phyloP scores from a whole-genome alignment of 1,284 basidiomycete genomes.

The Flammula alnicola region DNA sequence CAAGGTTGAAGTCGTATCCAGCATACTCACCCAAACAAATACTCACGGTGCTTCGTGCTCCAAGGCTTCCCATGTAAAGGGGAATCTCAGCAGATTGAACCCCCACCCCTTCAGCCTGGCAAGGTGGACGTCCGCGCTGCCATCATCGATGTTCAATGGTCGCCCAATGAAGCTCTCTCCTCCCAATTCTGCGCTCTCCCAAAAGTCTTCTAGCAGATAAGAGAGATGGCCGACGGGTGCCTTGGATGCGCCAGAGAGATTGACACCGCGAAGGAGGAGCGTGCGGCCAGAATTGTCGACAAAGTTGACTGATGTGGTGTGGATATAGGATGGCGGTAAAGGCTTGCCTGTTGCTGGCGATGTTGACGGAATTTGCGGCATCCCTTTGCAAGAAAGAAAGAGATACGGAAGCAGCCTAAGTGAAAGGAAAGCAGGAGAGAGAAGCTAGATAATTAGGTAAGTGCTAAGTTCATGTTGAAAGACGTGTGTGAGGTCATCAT shows the following conservation, averaged over 20 bases:
- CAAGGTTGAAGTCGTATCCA: background rate
- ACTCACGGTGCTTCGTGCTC: slow-evolving; percentile 95
- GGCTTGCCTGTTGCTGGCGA: slow-evolving; percentile 75
- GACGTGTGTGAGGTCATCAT: slow-evolving; percentile 2
- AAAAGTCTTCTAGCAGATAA: slow-evolving; percentile 77
- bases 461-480: no score
- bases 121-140: slow-evolving; percentile 88
- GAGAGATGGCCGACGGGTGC: slow-evolving; percentile 77
- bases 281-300: slow-evolving; percentile 86
- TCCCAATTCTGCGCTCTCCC: slow-evolving; percentile 83
- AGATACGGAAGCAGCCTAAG: slow-evolving; percentile 3
- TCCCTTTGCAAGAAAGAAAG: slow-evolving; percentile 27
- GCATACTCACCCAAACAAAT: slow-evolving; percentile 1
- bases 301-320: slow-evolving; percentile 77
- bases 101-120: slow-evolving; percentile 90
- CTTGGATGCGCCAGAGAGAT: slow-evolving; percentile 90
- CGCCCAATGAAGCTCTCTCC: slow-evolving; percentile 75
- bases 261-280: slow-evolving; percentile 89
- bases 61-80: slow-evolving; percentile 93
- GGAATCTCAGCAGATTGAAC: slow-evolving; percentile 92
- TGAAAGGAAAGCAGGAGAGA: background rate
- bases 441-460: no score
- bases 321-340: slow-evolving; percentile 59
- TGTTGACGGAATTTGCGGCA: slow-evolving; percentile 61
- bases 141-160: slow-evolving; percentile 84